Percentiles rank a stretch among this genome's conserved stretches.
These are phyloP conservation scores for Capronia epimyces DNA, from an alignment of 2,329 filamentous ascomycete genomes.

Conservation along the genomic window DNA sequence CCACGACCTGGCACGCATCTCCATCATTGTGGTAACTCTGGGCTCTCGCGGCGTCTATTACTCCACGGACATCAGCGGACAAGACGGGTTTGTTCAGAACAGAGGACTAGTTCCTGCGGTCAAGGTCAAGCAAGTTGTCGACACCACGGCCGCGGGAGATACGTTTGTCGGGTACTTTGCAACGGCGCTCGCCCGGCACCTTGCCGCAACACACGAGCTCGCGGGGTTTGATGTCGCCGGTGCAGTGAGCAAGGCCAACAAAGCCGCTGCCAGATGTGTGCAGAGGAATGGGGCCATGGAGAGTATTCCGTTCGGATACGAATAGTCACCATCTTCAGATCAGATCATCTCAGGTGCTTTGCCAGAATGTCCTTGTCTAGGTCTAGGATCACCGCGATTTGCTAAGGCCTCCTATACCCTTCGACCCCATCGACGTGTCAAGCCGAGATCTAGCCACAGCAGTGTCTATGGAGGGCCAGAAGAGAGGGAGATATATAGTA, in stretches of 20 bases:
- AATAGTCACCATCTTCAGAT: conserved; percentile 28
- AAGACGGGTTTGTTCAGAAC: background rate
- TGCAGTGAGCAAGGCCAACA: conserved; percentile 40
- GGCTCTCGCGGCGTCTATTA: conserved; percentile 71
- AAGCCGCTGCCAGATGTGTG: conserved; percentile 43
- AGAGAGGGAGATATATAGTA: no score
- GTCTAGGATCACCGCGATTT: no score
- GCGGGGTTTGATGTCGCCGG: conserved; percentile 45
- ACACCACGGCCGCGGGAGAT: conserved; percentile 91
- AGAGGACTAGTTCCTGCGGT: conserved; percentile 54
- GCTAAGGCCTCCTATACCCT: no score
- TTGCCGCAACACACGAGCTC: conserved; percentile 47
- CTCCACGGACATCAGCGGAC: conserved; percentile 46
- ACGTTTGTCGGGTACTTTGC: conserved; percentile 90
- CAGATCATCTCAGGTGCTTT: no score
- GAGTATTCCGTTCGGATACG: conserved; percentile 46
- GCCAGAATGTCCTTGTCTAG: no score
- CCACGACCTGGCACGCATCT: conserved; percentile 58
- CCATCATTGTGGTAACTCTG: conserved; percentile 75
- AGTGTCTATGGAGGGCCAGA: no score
- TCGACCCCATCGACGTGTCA: no score
- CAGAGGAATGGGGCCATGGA: conserved; percentile 44
- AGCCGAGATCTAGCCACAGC: no score
- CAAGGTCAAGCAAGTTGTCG: conserved; percentile 68
- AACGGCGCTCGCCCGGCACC: conserved; percentile 58